Conservation (phyloP, 2,329 filamentous ascomycete species). For the Monosporascus sp. region DNA sequence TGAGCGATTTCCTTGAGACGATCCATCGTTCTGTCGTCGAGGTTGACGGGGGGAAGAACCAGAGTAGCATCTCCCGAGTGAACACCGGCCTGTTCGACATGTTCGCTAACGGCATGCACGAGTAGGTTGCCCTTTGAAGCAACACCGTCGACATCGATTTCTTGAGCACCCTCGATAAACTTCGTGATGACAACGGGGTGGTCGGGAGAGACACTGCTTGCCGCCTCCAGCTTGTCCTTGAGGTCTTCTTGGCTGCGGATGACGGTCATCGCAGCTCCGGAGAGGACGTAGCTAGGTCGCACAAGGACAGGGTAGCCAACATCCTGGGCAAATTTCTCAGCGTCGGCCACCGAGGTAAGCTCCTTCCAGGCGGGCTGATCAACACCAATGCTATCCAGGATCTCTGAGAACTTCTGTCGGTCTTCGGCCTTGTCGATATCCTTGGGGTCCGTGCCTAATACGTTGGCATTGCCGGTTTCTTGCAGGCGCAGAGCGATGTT, state of each 20-base stretch:
- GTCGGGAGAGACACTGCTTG: conserved; percentile 85
- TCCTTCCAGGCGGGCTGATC: conserved; percentile 99
- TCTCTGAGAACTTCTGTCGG: conserved; percentile 96
- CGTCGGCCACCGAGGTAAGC: conserved; percentile 80
- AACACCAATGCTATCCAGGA: conserved; percentile 91
- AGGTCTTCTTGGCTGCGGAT: conserved; percentile 84
- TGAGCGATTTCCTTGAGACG: conserved; percentile 92
- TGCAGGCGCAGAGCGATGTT: conserved; percentile 95
- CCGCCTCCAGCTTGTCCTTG: conserved; percentile 89
- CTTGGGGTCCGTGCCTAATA: conserved; percentile 86
- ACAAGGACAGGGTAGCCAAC: conserved; percentile 95
- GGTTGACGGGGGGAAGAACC: conserved; percentile 77
- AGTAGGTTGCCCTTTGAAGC: conserved; percentile 81
- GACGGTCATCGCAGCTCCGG: conserved; percentile 97
- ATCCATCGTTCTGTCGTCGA: conserved; percentile 71
- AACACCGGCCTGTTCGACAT: conserved; percentile 94
- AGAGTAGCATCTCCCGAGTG: conserved; percentile 97
- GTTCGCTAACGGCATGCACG: conserved; percentile 88
- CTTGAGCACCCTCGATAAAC: conserved; percentile 93
- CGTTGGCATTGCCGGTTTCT: conserved; percentile 81
- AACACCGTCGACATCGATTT: conserved; percentile 95
- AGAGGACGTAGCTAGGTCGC: conserved; percentile 90
- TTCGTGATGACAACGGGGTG: conserved; percentile 98
- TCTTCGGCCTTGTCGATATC: conserved; percentile 99
- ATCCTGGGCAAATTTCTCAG: conserved; percentile 76